These are phyloP conservation scores for Catenaria anguillulae DNA, from an alignment of 371 early-diverging fungal genomes.

Conservation along the genomic window DNA sequence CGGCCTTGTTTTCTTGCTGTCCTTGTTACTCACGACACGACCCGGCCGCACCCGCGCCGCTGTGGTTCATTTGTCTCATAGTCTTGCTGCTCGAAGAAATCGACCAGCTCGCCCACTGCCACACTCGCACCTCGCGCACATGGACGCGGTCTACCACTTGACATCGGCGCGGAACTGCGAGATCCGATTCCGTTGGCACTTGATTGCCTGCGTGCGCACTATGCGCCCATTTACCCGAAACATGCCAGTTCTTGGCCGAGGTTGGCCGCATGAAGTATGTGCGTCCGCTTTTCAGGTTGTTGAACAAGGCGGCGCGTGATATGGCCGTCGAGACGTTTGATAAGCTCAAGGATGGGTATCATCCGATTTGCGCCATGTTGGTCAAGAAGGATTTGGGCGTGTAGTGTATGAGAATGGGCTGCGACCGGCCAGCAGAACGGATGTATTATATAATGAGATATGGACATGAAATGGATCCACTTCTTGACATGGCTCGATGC, in stretches of 20 bases:
- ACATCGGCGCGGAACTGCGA: constrained; percentile 61
- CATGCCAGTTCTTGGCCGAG: constrained; percentile 58
- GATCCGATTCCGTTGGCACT: constrained; percentile 74
- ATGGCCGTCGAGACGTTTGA: constrained; percentile 69
- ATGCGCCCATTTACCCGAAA: constrained; percentile 56
- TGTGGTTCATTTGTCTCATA: too few relatives aligned
- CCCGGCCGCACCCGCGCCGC: too few relatives aligned
- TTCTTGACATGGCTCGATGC: too few relatives aligned
- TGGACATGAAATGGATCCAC: too few relatives aligned
- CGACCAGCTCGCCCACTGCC: too few relatives aligned
- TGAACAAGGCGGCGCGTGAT: constrained; percentile 48
- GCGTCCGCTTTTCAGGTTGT: constrained; percentile 54
- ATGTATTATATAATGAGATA: too few relatives aligned
- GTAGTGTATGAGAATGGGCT: too few relatives aligned
- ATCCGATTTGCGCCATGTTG: constrained; percentile 76
- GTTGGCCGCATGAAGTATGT: constrained; percentile 96
- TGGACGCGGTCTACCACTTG: constrained; percentile 62
- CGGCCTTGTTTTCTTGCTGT: too few relatives aligned
- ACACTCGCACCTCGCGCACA: constrained; percentile 35
- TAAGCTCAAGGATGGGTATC: constrained; percentile 66
- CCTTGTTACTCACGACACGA: too few relatives aligned
- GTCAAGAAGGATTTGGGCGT: constrained; percentile 57
- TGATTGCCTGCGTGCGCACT: constrained; percentile 57
- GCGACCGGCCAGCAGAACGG: too few relatives aligned
- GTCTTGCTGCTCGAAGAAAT: constrained; percentile 49